Conservation (phyloP, 345 rosid genomes). For the Linum trigynum region DNA sequence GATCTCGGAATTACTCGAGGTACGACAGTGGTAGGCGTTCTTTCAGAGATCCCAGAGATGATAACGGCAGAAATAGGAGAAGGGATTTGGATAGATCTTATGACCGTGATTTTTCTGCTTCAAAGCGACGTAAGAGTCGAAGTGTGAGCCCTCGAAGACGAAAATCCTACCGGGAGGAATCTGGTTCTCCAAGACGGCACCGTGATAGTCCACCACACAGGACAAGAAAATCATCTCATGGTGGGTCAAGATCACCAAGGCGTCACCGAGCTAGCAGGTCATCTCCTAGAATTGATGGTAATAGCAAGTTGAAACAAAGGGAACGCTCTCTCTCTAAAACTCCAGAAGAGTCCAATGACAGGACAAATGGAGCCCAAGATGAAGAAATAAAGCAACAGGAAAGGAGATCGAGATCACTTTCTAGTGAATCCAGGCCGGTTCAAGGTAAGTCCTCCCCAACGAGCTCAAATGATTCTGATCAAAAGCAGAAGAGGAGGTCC, state of each 20-base stretch:
- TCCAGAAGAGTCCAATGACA: constrained; percentile 35
- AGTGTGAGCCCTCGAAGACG: constrained; percentile 58
- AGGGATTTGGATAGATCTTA: constrained; percentile 42
- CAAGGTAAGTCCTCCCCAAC: constrained; percentile 27
- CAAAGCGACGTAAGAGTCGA: constrained; percentile 66
- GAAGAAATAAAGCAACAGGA: constrained; percentile 30
- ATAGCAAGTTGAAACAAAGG: constrained; percentile 33
- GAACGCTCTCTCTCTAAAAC: constrained; percentile 53
- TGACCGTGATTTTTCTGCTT: constrained; percentile 42
- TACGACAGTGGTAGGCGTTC: constrained; percentile 51
- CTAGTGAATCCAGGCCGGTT: constrained; percentile 34
- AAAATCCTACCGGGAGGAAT: constrained; percentile 40
- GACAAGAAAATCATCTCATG: constrained; percentile 37
- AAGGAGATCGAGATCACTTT: constrained; percentile 47
- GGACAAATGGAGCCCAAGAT: constrained; percentile 29
- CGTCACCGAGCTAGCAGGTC: constrained; percentile 38
- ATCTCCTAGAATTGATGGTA: constrained; percentile 43
- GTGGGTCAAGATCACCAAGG: constrained; percentile 58
- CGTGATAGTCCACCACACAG: constrained; percentile 46
- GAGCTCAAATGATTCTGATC: constrained; percentile 36
- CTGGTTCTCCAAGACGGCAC: constrained; percentile 45
- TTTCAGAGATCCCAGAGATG: constrained; percentile 48
- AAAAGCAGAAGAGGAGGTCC: constrained; percentile 40
- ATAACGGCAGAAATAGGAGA: constrained; percentile 39
- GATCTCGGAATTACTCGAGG: constrained; percentile 43